These are phyloP conservation scores for Penicillium paneum DNA, from an alignment of 2,329 filamentous ascomycete genomes.

Conservation along the genomic window DNA sequence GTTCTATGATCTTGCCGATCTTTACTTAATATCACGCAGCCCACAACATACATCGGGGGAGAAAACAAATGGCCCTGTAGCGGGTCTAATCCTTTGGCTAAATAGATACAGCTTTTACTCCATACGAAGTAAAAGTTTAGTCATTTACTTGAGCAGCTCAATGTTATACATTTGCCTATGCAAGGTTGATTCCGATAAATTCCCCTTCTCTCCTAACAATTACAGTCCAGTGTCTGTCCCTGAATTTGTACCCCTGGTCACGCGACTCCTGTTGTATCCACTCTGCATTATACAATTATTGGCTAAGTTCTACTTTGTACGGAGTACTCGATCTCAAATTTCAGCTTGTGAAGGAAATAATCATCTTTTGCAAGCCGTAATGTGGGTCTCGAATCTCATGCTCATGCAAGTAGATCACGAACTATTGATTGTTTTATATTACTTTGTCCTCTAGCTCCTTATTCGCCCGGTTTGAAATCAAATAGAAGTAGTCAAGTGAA, in stretches of 20 bases:
- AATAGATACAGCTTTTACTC: too few relatives aligned
- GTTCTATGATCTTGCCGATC: neutral
- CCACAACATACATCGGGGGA: neutral
- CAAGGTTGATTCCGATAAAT: too few relatives aligned
- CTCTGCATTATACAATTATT: neutral
- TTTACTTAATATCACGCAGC: neutral
- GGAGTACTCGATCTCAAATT: neutral
- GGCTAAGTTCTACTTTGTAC: neutral
- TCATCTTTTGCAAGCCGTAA: too few relatives aligned
- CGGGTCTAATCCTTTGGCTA: neutral
- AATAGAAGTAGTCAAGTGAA: neutral
- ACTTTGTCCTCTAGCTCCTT: neutral
- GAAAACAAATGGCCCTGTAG: neutral
- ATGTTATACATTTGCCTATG: too few relatives aligned
- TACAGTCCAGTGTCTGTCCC: too few relatives aligned
- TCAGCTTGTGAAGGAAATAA: neutral
- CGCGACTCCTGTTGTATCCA: neutral
- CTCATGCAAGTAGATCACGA: neutral
- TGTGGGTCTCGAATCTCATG: neutral
- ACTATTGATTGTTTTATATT: neutral
- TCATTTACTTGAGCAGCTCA: too few relatives aligned
- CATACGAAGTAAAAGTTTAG: too few relatives aligned
- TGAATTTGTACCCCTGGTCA: neutral
- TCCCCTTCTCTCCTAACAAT: too few relatives aligned
- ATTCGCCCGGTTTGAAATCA: neutral